A percentile compares a stretch with the other conserved stretches of the same genome.
These are phyloP conservation scores for Candida michaelii DNA, from an alignment of 805 yeast genomes.

Conservation along the genomic window DNA sequence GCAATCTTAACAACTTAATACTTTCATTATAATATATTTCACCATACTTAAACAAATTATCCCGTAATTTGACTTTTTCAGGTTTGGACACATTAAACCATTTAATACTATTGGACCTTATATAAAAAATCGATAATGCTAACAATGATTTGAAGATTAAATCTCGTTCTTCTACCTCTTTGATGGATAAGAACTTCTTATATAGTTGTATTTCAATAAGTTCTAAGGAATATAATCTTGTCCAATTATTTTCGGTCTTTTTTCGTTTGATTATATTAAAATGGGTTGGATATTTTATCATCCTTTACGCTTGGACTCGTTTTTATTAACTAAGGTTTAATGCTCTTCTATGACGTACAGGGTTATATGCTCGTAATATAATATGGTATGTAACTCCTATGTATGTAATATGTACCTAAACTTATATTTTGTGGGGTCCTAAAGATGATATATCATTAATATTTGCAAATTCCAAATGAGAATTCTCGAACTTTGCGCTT, in stretches of 20 bases:
- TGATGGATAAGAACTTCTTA: constrained; percentile 6
- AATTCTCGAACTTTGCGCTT: no score
- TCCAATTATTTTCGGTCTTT: neutral
- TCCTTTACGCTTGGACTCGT: neutral
- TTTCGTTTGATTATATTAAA: neutral
- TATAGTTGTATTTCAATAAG: constrained; percentile 9
- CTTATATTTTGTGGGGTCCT: neutral
- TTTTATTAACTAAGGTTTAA: no score
- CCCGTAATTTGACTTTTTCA: constrained; percentile 6
- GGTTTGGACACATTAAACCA: constrained; percentile 6
- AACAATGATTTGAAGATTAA: constrained; percentile 11
- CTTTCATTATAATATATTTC: constrained; percentile 11
- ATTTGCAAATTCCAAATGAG: no score
- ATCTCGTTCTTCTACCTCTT: constrained; percentile 9
- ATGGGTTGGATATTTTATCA: neutral
- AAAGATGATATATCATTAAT: no score
- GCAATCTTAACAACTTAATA: constrained; percentile 6
- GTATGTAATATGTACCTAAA: no score
- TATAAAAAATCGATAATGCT: constrained; percentile 13
- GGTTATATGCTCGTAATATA: neutral
- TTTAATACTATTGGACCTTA: constrained; percentile 14
- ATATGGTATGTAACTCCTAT: no score
- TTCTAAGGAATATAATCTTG: constrained; percentile 3
- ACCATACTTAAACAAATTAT: constrained; percentile 6
- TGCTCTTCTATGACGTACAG: no score